Evolutionary conservation across 331 rosid genomes (phyloP).

Genomic region (Quercus lobata): DNA sequence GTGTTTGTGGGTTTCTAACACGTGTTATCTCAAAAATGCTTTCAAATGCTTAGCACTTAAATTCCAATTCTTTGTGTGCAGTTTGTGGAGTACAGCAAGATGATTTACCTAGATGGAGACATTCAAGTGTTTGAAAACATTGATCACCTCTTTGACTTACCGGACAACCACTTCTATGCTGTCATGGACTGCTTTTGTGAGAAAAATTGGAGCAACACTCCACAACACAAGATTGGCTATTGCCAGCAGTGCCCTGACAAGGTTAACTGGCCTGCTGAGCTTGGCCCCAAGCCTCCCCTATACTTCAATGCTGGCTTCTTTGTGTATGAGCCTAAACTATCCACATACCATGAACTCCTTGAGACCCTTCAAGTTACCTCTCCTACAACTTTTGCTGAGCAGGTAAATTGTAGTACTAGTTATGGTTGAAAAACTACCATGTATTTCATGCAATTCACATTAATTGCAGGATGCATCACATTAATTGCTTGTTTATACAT

Average conservation of each 20-base stretch:
- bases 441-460: no score
- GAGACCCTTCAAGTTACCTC: slow-evolving; percentile 23
- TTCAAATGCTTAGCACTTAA: background rate
- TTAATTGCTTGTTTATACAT: no score
- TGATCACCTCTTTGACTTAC: slow-evolving; percentile 61
- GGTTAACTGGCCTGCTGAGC: slow-evolving; percentile 52
- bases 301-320: slow-evolving; percentile 95
- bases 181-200: slow-evolving; percentile 95
- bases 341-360: slow-evolving; percentile 58
- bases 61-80: slow-evolving; percentile 10
- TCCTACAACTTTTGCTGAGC: slow-evolving; percentile 84
- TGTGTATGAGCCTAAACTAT: slow-evolving; percentile 54
- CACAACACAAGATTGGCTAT: slow-evolving; percentile 61
- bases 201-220: slow-evolving; percentile 58
- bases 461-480: no score
- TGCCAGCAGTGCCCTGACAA: slow-evolving; percentile 80
- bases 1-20: background rate
- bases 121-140: slow-evolving; percentile 73
- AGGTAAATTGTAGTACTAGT: slow-evolving; percentile 25
- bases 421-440: no score
- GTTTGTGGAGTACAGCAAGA: slow-evolving; percentile 79
- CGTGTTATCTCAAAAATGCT: background rate
- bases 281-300: slow-evolving; percentile 67
- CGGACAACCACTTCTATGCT: slow-evolving; percentile 56
- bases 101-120: slow-evolving; percentile 89